Conservation (phyloP, 2,329 filamentous ascomycete genomes). For the Pseudogymnoascus sp. region DNA sequence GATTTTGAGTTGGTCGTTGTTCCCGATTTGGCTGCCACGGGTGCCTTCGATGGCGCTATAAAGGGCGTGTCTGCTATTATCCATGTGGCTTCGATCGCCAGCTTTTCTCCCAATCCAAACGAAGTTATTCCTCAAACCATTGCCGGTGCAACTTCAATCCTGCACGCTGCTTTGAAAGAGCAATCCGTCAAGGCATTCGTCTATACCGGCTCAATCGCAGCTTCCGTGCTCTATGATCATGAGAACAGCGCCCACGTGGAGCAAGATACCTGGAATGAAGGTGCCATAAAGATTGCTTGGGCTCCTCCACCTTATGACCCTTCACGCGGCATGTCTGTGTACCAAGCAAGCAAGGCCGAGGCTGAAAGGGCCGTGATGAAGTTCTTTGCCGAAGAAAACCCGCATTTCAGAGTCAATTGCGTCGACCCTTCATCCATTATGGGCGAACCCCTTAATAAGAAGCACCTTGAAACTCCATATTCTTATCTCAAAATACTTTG, state of each 20-base stretch:
- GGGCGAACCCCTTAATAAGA: conserved; percentile 18
- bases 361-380: conserved; percentile 28
- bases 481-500: neutral
- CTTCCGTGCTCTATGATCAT: conserved; percentile 9
- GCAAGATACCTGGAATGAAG: conserved; percentile 28
- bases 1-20: conserved; percentile 33
- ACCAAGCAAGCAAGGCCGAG: conserved; percentile 27
- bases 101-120: conserved; percentile 33
- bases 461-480: conserved; percentile 13
- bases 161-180: conserved; percentile 34
- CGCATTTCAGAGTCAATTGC: conserved; percentile 21
- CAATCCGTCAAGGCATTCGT: conserved; percentile 31
- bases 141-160: conserved; percentile 29
- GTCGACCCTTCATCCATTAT: conserved; percentile 13
- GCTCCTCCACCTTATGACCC: conserved; percentile 22
- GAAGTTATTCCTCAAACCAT: conserved; percentile 35
- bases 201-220: conserved; percentile 20
- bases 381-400: conserved; percentile 22
- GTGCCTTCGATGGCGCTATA: conserved; percentile 33
- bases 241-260: conserved; percentile 13
- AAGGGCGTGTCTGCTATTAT: conserved; percentile 36
- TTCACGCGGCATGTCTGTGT: conserved; percentile 15
- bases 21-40: conserved; percentile 29
- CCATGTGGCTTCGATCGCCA: conserved; percentile 37
- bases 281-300: conserved; percentile 25